A percentile compares a stretch with the other conserved stretches of the same genome.
Evolutionary conservation across 2,329 filamentous ascomycete genomes (phyloP).

Genomic region (Aspergillus pseudoglaucus): DNA sequence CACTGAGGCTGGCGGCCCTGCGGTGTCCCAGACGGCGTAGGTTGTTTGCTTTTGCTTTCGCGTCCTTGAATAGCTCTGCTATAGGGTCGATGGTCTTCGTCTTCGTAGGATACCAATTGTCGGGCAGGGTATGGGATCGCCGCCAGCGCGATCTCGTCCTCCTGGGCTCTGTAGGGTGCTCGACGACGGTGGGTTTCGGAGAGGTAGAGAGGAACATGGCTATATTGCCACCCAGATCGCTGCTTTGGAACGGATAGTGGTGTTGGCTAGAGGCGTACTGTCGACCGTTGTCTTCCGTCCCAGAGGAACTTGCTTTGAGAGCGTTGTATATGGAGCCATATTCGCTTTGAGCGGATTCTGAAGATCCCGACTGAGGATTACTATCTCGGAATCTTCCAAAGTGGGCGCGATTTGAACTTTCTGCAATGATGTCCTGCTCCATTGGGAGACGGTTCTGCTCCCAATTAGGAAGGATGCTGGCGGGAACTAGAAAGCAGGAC

Average conservation of each 20-base stretch:
- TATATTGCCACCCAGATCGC: constrained; percentile 20
- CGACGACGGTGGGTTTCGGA: constrained; percentile 2
- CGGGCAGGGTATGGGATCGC: constrained; percentile 13
- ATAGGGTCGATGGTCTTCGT: background rate
- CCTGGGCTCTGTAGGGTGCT: background rate
- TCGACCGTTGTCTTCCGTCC: constrained; percentile 11
- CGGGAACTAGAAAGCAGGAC: background rate
- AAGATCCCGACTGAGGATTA: constrained; percentile 6
- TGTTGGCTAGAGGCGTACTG: background rate
- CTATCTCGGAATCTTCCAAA: background rate
- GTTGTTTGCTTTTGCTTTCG: background rate
- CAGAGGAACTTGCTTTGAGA: constrained; percentile 20
- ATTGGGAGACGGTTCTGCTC: background rate
- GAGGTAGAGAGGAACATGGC: constrained; percentile 22
- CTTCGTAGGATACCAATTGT: constrained; percentile 1
- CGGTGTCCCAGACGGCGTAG: constrained; percentile 6
- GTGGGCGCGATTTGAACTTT: background rate
- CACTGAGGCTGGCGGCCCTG: constrained; percentile 22
- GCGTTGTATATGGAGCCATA: constrained; percentile 36
- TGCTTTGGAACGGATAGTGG: constrained; percentile 6
- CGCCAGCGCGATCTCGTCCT: constrained; percentile 12
- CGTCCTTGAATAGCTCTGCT: background rate
- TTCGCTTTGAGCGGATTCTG: constrained; percentile 27
- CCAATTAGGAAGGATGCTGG: no score
- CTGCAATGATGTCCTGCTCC: background rate